Percentiles rank a stretch among this genome's conserved stretches.
Conservation (phyloP, 2,329 filamentous ascomycete species). For the Paecilomyces fulvus region DNA sequence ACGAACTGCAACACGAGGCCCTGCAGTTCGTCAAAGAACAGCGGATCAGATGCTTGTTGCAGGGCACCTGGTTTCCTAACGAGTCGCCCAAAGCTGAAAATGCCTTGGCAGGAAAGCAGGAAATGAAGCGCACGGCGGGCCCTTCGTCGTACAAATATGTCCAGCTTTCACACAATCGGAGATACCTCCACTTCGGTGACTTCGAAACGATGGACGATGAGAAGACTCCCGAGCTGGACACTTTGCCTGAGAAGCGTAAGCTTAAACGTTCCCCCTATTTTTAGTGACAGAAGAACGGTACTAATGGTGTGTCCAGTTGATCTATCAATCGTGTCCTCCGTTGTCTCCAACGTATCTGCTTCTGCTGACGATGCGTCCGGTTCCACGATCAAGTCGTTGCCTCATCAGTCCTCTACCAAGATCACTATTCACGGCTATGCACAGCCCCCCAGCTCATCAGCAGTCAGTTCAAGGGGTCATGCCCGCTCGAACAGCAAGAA, state of each 20-base stretch:
- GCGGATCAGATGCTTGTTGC: constrained; percentile 76
- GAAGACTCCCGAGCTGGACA: constrained; percentile 61
- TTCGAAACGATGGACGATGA: constrained; percentile 58
- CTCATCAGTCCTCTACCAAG: constrained; percentile 53
- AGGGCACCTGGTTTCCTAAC: constrained; percentile 77
- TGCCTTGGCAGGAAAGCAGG: constrained; percentile 36
- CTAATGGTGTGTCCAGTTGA: constrained; percentile 50
- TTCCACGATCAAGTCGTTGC: constrained; percentile 38
- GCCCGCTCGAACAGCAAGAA: constrained; percentile 23
- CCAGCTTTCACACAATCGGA: constrained; percentile 80
- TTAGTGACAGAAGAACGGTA: constrained; percentile 4
- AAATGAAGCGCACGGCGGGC: constrained; percentile 26
- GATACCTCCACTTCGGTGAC: constrained; percentile 82
- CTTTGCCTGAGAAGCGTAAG: constrained; percentile 63
- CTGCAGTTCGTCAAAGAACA: constrained; percentile 97
- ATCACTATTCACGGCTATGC: constrained; percentile 81
- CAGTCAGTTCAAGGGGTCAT: constrained; percentile 23
- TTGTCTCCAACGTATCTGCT: constrained; percentile 84
- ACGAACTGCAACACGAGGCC: constrained; percentile 83
- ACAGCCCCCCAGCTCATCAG: constrained; percentile 18
- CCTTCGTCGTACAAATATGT: constrained; percentile 69
- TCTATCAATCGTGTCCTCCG: constrained; percentile 77
- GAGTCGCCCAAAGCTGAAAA: constrained; percentile 42
- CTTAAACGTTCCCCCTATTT: constrained; percentile 2
- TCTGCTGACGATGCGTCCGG: constrained; percentile 44